phyloP scores from a whole-genome alignment of 176 grass and related monocot species.

The Raddia distichophylla region DNA sequence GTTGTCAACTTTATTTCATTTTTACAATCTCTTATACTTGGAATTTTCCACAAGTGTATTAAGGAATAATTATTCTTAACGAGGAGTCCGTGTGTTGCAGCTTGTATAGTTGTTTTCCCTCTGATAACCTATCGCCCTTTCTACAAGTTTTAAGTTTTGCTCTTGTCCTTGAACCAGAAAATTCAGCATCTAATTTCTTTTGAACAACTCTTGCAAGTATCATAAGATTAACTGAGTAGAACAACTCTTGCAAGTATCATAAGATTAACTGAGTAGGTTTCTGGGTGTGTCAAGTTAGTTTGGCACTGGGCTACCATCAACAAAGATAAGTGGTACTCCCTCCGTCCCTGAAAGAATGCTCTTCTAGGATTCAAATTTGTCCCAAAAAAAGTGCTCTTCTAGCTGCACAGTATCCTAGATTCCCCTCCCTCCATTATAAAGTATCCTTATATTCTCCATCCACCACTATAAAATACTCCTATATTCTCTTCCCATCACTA shows the following conservation, averaged over 20 bases:
- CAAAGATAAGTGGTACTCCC: background rate
- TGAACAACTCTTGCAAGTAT: background rate
- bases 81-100: slow-evolving; percentile 48
- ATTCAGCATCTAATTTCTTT: background rate
- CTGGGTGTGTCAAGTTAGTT: background rate
- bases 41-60: slow-evolving; percentile 47
- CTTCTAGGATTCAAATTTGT: too few species aligned
- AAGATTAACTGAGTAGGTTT: too few species aligned
- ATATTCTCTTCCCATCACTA: too few species aligned
- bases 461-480: too few species aligned
- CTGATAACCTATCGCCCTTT: too few species aligned
- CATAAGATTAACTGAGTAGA: background rate
- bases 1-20: slow-evolving; percentile 43
- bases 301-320: background rate
- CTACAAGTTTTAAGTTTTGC: background rate
- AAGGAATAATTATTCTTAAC: slow-evolving; percentile 41
- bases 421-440: too few species aligned
- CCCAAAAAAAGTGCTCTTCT: too few species aligned
- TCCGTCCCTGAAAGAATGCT: too few species aligned
- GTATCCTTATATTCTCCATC: too few species aligned
- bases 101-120: slow-evolving; percentile 7
- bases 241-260: background rate
- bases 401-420: too few species aligned
- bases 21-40: slow-evolving; percentile 26
- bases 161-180: background rate